phyloP scores from a whole-genome alignment of 345 rosid species.

The Viola odorata region DNA sequence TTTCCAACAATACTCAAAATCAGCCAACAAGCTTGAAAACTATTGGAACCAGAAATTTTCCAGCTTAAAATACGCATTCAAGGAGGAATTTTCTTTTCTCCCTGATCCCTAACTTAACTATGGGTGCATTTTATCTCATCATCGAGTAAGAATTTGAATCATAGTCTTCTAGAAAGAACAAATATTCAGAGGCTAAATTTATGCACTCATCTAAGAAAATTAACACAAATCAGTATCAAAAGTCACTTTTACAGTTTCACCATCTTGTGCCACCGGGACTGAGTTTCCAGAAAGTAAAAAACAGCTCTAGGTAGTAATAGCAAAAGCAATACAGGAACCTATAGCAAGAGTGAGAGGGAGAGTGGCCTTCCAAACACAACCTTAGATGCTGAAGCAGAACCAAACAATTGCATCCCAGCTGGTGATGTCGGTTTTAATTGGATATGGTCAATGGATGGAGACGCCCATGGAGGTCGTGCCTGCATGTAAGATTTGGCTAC shows the following conservation, averaged over 20 bases:
- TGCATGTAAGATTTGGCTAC: constrained; percentile 80
- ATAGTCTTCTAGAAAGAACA: too few species aligned
- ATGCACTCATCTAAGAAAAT: too few species aligned
- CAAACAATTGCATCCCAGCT: constrained; percentile 32
- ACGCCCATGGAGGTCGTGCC: constrained; percentile 67
- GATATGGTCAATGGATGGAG: constrained; percentile 38
- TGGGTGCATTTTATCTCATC: background rate
- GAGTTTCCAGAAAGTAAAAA: background rate
- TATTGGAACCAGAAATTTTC: background rate
- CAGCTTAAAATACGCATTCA: background rate
- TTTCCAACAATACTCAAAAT: background rate
- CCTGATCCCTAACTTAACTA: background rate
- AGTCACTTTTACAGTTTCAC: background rate
- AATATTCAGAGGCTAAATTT: too few species aligned
- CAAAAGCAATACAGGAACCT: background rate
- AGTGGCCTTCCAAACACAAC: constrained; percentile 21
- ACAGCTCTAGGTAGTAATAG: background rate
- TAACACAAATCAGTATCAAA: too few species aligned
- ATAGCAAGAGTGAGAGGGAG: background rate
- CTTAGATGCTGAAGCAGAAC: constrained; percentile 50
- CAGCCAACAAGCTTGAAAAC: background rate
- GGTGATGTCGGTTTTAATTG: constrained; percentile 44
- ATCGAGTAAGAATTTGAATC: background rate
- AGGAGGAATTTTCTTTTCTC: background rate
- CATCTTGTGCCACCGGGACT: background rate